phyloP scores from a whole-genome alignment of 2,329 filamentous ascomycete species.

The Cercospora sojina region DNA sequence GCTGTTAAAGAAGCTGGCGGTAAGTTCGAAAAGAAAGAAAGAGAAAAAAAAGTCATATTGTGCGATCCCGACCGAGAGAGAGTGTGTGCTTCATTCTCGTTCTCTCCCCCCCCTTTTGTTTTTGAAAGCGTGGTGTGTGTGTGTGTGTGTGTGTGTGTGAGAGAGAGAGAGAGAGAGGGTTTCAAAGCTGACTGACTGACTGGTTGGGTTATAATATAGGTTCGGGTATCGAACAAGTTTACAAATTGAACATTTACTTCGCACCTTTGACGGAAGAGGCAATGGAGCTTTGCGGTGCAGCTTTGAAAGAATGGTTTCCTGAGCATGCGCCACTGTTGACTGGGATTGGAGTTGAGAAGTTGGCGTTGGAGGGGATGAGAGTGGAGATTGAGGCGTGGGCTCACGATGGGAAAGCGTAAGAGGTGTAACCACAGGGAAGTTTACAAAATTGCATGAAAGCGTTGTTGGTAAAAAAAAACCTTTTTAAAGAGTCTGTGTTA shows the following conservation, averaged over 20 bases:
- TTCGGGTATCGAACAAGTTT: not conserved
- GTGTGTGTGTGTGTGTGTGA: no score
- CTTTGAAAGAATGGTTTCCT: not conserved
- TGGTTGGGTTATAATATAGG: no score
- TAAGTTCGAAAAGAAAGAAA: no score
- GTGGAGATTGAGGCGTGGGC: constrained; percentile 11
- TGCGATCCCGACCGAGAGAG: no score
- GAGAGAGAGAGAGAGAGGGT: no score
- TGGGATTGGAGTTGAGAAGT: not conserved
- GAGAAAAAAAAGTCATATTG: no score
- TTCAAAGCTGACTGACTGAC: no score
- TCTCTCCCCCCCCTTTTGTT: no score
- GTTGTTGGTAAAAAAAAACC: not conserved
- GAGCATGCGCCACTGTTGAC: constrained; percentile 1
- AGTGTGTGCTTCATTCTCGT: no score
- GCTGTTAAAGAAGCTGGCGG: not conserved
- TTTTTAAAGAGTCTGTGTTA: not conserved
- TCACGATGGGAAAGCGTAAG: not conserved
- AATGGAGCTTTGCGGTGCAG: not conserved
- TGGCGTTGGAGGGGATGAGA: constrained; percentile 6
- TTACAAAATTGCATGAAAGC: no score
- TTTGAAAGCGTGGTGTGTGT: no score
- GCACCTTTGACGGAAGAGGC: not conserved
- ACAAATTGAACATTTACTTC: not conserved
- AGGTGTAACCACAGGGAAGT: not conserved